phyloP scores from a whole-genome alignment of 208 protist genomes.

The Lotmaria passim region DNA sequence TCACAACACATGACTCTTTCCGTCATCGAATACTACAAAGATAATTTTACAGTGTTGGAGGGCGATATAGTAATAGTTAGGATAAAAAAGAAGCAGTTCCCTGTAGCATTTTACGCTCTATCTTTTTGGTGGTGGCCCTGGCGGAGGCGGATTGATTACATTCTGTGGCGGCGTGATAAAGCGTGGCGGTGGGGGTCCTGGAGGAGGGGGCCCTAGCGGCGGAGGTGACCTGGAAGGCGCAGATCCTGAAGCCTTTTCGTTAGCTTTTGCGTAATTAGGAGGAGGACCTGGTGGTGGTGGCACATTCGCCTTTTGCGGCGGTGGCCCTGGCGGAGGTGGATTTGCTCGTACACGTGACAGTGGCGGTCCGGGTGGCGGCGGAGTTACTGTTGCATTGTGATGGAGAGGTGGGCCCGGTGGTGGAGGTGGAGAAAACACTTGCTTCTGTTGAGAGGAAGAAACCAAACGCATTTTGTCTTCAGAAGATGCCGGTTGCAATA shows the following conservation, averaged over 20 bases:
- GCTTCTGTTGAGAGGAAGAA: no score
- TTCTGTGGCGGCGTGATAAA: conserved; percentile 8
- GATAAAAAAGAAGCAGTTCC: no score
- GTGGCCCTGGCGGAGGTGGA: conserved; percentile 23
- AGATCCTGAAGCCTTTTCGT: background rate
- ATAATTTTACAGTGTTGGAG: no score
- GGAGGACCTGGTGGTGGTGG: conserved; percentile 13
- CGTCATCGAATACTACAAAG: no score
- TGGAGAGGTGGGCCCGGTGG: conserved; percentile 7
- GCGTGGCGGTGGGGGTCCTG: conserved; percentile 28
- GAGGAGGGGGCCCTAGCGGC: conserved; percentile 20
- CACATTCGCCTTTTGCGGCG: background rate
- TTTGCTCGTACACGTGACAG: background rate
- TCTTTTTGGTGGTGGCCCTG: conserved; percentile 23
- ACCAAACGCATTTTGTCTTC: no score
- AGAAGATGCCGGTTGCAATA: no score
- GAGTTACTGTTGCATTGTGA: conserved; percentile 1
- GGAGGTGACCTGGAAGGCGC: conserved; percentile 36
- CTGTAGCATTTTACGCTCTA: background rate
- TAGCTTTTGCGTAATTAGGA: background rate
- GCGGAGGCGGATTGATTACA: conserved; percentile 25
- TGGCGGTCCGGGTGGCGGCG: conserved; percentile 33
- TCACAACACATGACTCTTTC: no score
- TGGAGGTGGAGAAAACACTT: background rate
- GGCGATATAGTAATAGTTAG: no score